These are phyloP conservation scores for Euphrasia arctica DNA, from an alignment of 305 asterid genomes.

Conservation along the genomic window DNA sequence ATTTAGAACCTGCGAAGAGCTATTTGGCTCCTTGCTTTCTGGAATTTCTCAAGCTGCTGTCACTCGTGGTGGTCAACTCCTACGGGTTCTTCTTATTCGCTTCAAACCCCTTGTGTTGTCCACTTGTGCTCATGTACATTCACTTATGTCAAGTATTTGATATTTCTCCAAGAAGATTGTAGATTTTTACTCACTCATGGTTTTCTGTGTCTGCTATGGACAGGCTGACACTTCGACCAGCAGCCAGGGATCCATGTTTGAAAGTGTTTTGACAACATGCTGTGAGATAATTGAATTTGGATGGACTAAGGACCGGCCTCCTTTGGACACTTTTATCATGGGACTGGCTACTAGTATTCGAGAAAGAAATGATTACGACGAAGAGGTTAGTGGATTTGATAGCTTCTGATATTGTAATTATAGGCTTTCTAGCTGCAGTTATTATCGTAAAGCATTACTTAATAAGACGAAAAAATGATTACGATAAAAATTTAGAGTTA, in stretches of 20 bases:
- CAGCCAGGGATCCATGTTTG: slow-evolving; percentile 88
- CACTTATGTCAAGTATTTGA: slow-evolving; percentile 21
- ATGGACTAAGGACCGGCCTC: slow-evolving; percentile 89
- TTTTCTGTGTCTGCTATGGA: slow-evolving; percentile 21
- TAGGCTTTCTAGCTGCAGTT: slow-evolving; percentile 13
- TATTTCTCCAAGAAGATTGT: slow-evolving; percentile 24
- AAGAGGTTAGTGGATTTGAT: slow-evolving; percentile 60
- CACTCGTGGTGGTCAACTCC: slow-evolving; percentile 91
- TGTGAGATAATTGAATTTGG: slow-evolving; percentile 91
- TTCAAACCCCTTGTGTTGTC: slow-evolving; percentile 85
- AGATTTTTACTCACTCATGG: slow-evolving; percentile 22
- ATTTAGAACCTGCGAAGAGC: slow-evolving; percentile 93
- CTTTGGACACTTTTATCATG: slow-evolving; percentile 96
- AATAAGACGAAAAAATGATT: too few species aligned
- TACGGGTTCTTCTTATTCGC: slow-evolving; percentile 86
- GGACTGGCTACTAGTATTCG: slow-evolving; percentile 90
- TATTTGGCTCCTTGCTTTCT: slow-evolving; percentile 79
- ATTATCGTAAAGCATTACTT: background rate
- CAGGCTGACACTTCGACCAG: slow-evolving; percentile 83
- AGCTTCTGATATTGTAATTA: slow-evolving; percentile 21
- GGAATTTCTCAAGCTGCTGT: slow-evolving; percentile 92
- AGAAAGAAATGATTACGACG: slow-evolving; percentile 83
- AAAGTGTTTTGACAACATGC: slow-evolving; percentile 83
- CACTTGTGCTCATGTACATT: slow-evolving; percentile 83
- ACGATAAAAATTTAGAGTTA: slow-evolving; percentile 5